Base-by-base conservation (phyloP, 164 flowering plant genomes). In the Brasenia schreberi region DNA sequence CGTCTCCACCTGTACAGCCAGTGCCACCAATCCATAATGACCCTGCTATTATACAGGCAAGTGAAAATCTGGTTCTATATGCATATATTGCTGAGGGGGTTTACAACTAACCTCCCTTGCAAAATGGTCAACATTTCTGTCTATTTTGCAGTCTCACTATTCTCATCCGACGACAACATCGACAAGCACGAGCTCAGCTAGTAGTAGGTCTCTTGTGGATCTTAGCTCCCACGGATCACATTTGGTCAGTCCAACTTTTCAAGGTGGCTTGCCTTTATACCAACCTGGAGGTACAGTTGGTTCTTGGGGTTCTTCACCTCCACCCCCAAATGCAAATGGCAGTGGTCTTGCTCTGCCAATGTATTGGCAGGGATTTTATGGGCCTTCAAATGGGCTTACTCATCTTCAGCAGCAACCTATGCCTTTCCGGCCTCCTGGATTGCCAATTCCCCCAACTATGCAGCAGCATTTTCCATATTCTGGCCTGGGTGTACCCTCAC, bases 11-110 rank as follows among this genome's bases (percentile, higher is more conserved):
- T 67, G 85, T 76, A 63, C 95, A 83, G 71, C 18, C 83, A 45
- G 64, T 78, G 14, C 73, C 87, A 56, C 80, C 87, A 33, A 81
- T 88, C 44, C 82, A 85, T 72, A 85, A 75, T 75, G 97, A 91
- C 73, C 95, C 97, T 27, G 97, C 95, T 64, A 88, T 91, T 66
- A 91, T 91, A 72, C 97, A 91, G 93, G 97, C 86, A 66, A 67
- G 45, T 67, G 42, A 52, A 43, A 33, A 12, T 49, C 56, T 49
- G 16, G 16, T 14, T 6, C 16, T 5, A 49, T 14, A 49, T 49
- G 56, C 12, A 49, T 49, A 6, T 49, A 49, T 49, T 9, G 56
- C 56, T 14, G 5, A 49, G 16, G 10, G 16, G 56, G 10, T 49
- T 49, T 14, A 49, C 56, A 49, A 49, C 10, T 49, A 49, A 5